These are phyloP conservation scores for Exophiala phaeomuriformis DNA, from an alignment of 2,329 filamentous ascomycete species.

Conservation along the genomic window DNA sequence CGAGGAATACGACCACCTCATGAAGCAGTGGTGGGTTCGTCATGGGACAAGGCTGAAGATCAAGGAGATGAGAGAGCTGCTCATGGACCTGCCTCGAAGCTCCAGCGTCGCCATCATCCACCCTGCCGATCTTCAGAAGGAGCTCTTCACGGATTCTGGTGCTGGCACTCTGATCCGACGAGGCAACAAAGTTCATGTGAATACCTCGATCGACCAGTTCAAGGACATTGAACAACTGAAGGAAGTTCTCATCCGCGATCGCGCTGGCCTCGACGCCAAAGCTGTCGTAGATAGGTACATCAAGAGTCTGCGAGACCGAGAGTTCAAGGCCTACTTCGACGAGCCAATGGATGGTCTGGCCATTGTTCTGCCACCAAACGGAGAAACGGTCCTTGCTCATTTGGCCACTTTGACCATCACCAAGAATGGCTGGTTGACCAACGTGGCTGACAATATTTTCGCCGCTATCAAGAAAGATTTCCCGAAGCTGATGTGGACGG, in stretches of 20 bases:
- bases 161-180: conserved; percentile 87
- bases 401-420: conserved; percentile 88
- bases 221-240: conserved; percentile 70
- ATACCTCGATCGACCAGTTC: conserved; percentile 64
- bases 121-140: conserved; percentile 89
- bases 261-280: conserved; percentile 71
- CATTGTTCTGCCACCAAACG: conserved; percentile 67
- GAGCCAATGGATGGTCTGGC: conserved; percentile 88
- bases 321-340: conserved; percentile 92
- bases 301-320: conserved; percentile 64
- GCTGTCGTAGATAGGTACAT: conserved; percentile 83
- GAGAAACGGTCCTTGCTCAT: conserved; percentile 63
- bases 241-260: conserved; percentile 71
- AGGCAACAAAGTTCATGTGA: conserved; percentile 79
- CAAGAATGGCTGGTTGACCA: conserved; percentile 88
- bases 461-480: conserved; percentile 89
- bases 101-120: conserved; percentile 97
- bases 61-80: conserved; percentile 88
- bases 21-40: conserved; percentile 90
- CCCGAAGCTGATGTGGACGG: conserved; percentile 89
- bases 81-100: conserved; percentile 79
- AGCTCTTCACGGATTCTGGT: conserved; percentile 92
- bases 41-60: conserved; percentile 96
- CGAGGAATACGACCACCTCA: conserved; percentile 87
- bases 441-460: conserved; percentile 93